A percentile compares a stretch with the other conserved stretches of the same genome.
These are phyloP conservation scores for Lipomyces yamadae DNA, from an alignment of 805 yeast genomes.

Conservation along the genomic window DNA sequence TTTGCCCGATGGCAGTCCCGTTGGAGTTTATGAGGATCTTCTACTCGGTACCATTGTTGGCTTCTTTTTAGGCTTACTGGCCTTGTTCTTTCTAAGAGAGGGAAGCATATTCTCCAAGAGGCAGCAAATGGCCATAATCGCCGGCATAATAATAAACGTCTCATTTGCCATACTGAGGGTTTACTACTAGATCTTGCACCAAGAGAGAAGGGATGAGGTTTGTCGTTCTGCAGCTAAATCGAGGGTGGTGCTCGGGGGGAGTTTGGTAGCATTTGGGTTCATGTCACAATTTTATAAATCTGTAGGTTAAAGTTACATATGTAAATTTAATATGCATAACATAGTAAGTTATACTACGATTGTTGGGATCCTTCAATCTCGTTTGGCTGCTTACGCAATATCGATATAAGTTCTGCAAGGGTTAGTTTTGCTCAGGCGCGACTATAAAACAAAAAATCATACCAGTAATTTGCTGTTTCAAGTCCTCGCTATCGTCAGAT, in stretches of 20 bases:
- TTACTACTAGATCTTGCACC: constrained; percentile 37
- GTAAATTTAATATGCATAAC: neutral
- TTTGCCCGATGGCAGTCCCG: constrained; percentile 43
- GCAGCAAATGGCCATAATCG: constrained; percentile 69
- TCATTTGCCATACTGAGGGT: constrained; percentile 64
- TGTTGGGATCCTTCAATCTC: neutral
- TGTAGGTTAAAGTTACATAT: neutral
- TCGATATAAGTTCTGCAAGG: neutral
- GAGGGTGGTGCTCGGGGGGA: neutral
- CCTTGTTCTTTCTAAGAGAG: constrained; percentile 62
- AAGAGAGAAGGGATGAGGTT: neutral
- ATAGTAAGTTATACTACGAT: neutral
- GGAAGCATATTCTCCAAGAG: constrained; percentile 63
- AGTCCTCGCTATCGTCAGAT: neutral
- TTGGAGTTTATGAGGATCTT: constrained; percentile 64
- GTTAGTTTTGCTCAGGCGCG: neutral
- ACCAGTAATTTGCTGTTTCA: constrained; percentile 1
- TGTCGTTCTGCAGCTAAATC: neutral
- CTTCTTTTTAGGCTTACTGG: constrained; percentile 72
- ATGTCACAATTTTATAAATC: neutral
- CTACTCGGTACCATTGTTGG: constrained; percentile 75
- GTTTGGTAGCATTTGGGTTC: neutral
- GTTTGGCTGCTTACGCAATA: neutral
- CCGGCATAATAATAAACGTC: constrained; percentile 72
- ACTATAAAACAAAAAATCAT: neutral